These are phyloP conservation scores for Syzygium jambos DNA, from an alignment of 345 rosid species.

Conservation along the genomic window DNA sequence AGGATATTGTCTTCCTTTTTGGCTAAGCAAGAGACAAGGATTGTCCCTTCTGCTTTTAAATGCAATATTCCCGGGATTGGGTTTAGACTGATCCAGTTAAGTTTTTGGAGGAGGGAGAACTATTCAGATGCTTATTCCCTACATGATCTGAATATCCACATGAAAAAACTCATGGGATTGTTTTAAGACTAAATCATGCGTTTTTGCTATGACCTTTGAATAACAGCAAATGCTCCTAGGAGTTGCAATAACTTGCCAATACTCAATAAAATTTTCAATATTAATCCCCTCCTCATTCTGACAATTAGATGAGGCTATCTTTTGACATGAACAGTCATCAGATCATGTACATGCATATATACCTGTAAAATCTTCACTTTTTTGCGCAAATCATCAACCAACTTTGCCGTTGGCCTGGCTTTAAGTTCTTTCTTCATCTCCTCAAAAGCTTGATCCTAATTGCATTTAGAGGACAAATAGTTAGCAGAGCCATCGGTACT, in stretches of 20 bases:
- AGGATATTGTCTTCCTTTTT: neutral
- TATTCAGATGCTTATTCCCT: neutral
- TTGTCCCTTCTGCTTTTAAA: neutral
- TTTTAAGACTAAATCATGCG: neutral
- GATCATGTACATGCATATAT: conserved; percentile 1
- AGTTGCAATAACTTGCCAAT: neutral
- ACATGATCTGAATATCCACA: neutral
- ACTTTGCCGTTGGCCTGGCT: conserved; percentile 79
- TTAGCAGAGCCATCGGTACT: neutral
- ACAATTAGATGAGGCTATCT: neutral
- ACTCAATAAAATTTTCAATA: neutral
- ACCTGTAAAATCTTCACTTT: conserved; percentile 99
- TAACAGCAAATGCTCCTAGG: neutral
- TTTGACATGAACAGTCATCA: neutral
- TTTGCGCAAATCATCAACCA: conserved; percentile 92
- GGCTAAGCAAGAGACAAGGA: neutral
- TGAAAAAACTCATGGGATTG: neutral
- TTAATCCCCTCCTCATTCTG: neutral
- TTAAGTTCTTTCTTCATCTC: conserved; percentile 92
- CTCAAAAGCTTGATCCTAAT: conserved; percentile 68
- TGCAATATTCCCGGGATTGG: neutral
- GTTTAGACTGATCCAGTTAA: neutral
- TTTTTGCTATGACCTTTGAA: neutral
- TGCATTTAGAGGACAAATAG: conserved; percentile 1
- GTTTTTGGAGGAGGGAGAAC: neutral